A percentile compares a stretch with the other conserved stretches of the same genome.
These are phyloP conservation scores for Pseudocercospora fijiensis DNA, from an alignment of 2,329 filamentous ascomycete species.

Conservation along the genomic window DNA sequence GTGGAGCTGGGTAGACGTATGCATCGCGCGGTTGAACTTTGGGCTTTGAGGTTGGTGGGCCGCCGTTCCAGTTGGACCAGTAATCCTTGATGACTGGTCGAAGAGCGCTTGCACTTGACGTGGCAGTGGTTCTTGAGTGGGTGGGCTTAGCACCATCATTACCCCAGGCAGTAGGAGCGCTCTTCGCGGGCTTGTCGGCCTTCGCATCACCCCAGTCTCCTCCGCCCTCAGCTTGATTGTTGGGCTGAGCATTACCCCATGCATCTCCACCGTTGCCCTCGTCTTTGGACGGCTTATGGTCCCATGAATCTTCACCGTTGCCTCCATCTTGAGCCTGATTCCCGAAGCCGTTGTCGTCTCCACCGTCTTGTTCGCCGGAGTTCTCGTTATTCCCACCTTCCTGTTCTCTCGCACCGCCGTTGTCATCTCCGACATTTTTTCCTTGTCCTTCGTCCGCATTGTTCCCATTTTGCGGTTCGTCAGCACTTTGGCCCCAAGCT, in stretches of 20 bases:
- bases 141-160: conserved; percentile 11
- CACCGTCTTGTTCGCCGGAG: not conserved
- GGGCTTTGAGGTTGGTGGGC: conserved; percentile 8
- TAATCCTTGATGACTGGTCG: conserved; percentile 36
- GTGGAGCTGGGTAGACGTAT: conserved; percentile 36
- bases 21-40: conserved; percentile 25
- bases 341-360: not conserved
- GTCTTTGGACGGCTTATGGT: not conserved
- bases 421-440: not conserved
- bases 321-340: not conserved
- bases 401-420: not conserved
- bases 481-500: not conserved
- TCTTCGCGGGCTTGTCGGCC: not conserved
- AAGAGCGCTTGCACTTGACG: conserved; percentile 14
- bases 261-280: conserved; percentile 1
- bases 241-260: conserved; percentile 7
- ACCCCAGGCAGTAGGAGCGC: conserved; percentile 10
- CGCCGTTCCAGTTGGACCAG: conserved; percentile 34
- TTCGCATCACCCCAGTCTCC: not conserved
- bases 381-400: not conserved
- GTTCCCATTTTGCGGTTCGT: not conserved
- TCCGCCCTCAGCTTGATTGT: conserved; percentile 4
- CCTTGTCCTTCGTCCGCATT: not conserved
- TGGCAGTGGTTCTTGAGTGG: conserved; percentile 7
- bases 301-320: not conserved